Conservation (phyloP, 73 alveolate species). For the Paramecium pentaurelia region DNA sequence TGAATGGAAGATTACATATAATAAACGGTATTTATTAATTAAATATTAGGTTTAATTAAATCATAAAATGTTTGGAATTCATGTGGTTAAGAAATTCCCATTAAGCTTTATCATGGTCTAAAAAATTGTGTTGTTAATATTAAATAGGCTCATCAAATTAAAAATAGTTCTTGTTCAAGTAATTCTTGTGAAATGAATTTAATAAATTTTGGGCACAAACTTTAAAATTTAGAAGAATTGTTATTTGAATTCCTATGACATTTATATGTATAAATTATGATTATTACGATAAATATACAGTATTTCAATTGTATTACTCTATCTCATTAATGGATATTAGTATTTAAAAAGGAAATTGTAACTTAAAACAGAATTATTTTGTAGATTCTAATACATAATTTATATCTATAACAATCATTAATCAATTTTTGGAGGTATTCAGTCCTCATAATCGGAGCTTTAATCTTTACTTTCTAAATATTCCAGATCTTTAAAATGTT, state of each 20-base stretch:
- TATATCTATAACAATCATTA: background rate
- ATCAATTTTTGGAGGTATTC: background rate
- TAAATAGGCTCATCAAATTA: background rate
- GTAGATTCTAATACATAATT: background rate
- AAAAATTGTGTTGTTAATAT: conserved; percentile 53
- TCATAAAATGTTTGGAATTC: conserved; percentile 33
- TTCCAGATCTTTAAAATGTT: background rate
- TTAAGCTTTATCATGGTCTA: conserved; percentile 28
- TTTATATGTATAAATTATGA: background rate
- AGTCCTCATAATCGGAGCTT: background rate
- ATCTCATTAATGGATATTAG: background rate
- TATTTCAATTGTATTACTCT: background rate
- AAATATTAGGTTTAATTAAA: background rate
- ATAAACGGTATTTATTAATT: conserved; percentile 7
- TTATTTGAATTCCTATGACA: background rate
- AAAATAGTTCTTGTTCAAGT: background rate
- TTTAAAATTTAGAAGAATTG: background rate
- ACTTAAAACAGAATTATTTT: background rate
- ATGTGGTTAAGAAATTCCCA: background rate
- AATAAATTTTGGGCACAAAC: background rate
- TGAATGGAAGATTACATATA: conserved; percentile 48
- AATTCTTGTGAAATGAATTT: background rate
- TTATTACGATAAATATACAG: background rate
- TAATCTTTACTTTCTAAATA: background rate
- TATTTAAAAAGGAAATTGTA: background rate